phyloP scores from a whole-genome alignment of 768 basidiomycete genomes.

The Amylocystis lapponica region DNA sequence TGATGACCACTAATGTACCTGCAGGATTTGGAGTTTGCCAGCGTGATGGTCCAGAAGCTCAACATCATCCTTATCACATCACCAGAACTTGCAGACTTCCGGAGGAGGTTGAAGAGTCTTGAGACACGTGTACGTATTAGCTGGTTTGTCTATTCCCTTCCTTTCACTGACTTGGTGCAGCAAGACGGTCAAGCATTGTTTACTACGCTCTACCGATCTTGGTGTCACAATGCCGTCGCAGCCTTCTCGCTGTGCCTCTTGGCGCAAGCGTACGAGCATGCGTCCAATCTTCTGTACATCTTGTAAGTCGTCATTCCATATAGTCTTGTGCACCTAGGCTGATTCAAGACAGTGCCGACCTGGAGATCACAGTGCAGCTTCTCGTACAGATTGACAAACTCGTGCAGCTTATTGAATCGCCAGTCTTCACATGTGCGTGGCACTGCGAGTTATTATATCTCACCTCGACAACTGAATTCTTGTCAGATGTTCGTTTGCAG shows the following conservation, averaged over 20 bases:
- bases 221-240: conserved; percentile 98
- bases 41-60: conserved; percentile 95
- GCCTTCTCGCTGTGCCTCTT: conserved; percentile 94
- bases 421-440: conserved; percentile 89
- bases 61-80: conserved; percentile 96
- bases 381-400: conserved; percentile 96
- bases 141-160: not conserved
- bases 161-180: conserved; percentile 25
- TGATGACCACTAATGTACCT: not conserved
- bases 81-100: conserved; percentile 91
- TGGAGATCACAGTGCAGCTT: conserved; percentile 93
- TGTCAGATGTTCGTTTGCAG: conserved; percentile 78
- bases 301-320: conserved; percentile 53
- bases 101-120: conserved; percentile 85
- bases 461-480: conserved; percentile 1
- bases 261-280: conserved; percentile 98
- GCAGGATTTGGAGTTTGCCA: conserved; percentile 95
- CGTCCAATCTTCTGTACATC: conserved; percentile 90
- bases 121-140: conserved; percentile 75
- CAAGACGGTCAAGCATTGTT: conserved; percentile 97
- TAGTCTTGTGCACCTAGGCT: not conserved
- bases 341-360: conserved; percentile 63
- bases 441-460: not conserved
- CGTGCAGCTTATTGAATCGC: conserved; percentile 96
- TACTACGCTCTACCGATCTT: conserved; percentile 89